Base-by-base conservation (phyloP, 345 rosid species). In the Eucalyptus rudis region DNA sequence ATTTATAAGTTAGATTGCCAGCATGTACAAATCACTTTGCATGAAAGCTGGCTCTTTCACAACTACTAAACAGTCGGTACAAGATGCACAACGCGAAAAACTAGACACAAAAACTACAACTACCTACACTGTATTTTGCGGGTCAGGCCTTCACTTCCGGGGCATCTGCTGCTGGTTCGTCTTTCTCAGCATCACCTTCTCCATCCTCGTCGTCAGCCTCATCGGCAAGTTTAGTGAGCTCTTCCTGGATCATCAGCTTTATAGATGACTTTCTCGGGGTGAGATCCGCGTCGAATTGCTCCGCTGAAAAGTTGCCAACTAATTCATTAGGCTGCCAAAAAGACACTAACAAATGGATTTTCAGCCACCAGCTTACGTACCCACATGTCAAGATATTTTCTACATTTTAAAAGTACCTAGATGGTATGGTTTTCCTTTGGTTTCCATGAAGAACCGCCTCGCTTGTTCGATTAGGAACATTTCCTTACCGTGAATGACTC, bases 191-290 rank as follows among this genome's bases (percentile, higher is more conserved):
- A 10, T 90, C 92, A 11, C 92, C 92, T 79, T 92, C 98, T 36
- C 91, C 98, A 2, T 92, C 96, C 13, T 95, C 98, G 14, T 94
- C 95, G 5, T 95, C 98, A 4, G 89, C 96, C 81, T 94, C 99
- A 20, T 96, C 96, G 10, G 98, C 99, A 90, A 97, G 89, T 93
- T 96, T 97, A 20, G 97, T 94, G 59, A 97, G 99, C 93, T 97
- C 99, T 33, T 94, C 97, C 90, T 96, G 99, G 88, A 97, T 96
- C 94, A 96, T 94, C 79, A 90, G 45, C 94, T 97, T 97, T 92
- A 97, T 94, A 9, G 94, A 91, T 66, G 98, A 90, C 92, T 95
- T 97, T 89, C 93, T 96, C 22, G 92, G 88, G n/a, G 93, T 88
- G 64, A 96, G 95, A 90, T 94, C 94, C 1, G 87, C 87, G 4